phyloP scores from a whole-genome alignment of 208 protist genomes.

The Leishmania aethiopica region DNA sequence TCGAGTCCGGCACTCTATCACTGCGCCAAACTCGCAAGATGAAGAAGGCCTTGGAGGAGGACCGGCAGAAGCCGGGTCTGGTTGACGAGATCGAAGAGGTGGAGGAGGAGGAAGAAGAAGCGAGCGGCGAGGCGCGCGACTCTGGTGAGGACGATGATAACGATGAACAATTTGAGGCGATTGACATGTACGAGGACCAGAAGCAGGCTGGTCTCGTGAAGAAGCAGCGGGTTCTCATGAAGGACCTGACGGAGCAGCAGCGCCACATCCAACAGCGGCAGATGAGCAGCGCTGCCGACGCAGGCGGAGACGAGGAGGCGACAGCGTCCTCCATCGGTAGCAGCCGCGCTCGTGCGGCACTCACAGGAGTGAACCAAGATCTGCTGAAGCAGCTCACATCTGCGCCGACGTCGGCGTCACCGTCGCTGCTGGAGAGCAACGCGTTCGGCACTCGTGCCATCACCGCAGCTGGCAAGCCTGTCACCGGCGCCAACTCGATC shows the following conservation, averaged over 20 bases:
- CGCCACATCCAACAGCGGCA: conserved; percentile 29
- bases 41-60: conserved; percentile 77
- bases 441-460: background rate
- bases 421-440: background rate
- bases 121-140: background rate
- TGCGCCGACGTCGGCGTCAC: conserved; percentile 1
- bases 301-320: conserved; percentile 10
- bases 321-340: conserved; percentile 6
- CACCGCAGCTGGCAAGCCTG: background rate
- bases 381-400: conserved; percentile 33
- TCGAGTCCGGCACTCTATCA: conserved; percentile 95
- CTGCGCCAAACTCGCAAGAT: conserved; percentile 65
- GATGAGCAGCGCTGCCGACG: conserved; percentile 4
- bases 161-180: conserved; percentile 47
- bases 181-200: conserved; percentile 76
- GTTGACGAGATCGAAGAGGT: conserved; percentile 29
- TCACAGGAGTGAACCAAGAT: conserved; percentile 36
- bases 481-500: background rate
- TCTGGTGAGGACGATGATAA: conserved; percentile 16
- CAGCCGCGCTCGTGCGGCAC: conserved; percentile 20
- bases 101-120: conserved; percentile 35
- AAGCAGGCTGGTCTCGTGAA: conserved; percentile 63
- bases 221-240: conserved; percentile 64
- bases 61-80: conserved; percentile 35
- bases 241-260: conserved; percentile 45